Evolutionary conservation across 345 rosid genomes (phyloP).

Genomic region (Durio zibethinus): DNA sequence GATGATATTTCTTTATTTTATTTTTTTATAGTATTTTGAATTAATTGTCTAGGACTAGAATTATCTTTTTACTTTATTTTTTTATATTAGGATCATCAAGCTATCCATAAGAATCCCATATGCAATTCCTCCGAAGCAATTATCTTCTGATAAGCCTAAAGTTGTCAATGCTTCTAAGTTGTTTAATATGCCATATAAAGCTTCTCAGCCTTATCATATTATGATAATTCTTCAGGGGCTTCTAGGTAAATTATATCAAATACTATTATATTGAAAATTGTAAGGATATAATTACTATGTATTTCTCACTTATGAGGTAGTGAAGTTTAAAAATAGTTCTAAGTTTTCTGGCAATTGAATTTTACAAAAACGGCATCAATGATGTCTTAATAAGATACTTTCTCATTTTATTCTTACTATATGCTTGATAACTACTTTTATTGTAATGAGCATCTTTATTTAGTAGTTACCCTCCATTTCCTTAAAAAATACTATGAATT

Average conservation of each 20-base stretch:
- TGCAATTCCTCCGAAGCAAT: slow-evolving; percentile 30
- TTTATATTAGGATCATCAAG: slow-evolving; percentile 30
- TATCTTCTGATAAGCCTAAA: slow-evolving; percentile 48
- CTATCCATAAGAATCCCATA: slow-evolving; percentile 27
- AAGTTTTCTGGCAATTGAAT: neutral
- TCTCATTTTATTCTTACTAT: neutral
- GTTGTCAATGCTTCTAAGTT: slow-evolving; percentile 63
- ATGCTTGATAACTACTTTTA: neutral
- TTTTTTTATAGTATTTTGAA: too few relatives aligned
- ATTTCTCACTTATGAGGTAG: slow-evolving; percentile 4
- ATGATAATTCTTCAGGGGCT: slow-evolving; percentile 89
- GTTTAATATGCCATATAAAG: slow-evolving; percentile 65
- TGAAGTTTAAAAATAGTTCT: neutral
- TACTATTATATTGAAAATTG: neutral
- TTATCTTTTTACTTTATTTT: neutral
- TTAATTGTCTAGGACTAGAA: too few relatives aligned
- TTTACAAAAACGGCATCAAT: neutral
- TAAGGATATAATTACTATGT: neutral
- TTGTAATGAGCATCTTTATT: neutral
- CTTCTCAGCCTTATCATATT: slow-evolving; percentile 76
- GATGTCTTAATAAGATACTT: neutral
- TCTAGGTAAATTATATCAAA: slow-evolving; percentile 50
- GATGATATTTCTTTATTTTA: too few relatives aligned
- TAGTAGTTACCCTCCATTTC: neutral
- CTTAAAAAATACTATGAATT: neutral